Evolutionary conservation across 345 rosid genomes (phyloP), one percentile per base, ranked within the genome.

Genomic region (Populus davidiana): DNA sequence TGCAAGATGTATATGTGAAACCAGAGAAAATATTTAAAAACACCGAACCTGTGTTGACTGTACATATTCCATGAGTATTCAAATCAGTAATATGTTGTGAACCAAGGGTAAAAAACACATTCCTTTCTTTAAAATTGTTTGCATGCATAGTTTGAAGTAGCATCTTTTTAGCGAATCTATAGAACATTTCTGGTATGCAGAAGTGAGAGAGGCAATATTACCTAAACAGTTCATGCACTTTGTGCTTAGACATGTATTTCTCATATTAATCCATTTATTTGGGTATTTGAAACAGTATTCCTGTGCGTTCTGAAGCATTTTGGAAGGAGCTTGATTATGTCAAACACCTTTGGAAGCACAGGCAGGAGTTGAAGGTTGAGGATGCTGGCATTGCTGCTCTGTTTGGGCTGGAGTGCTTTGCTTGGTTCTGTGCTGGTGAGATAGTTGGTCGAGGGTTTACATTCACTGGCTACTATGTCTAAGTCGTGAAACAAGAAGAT

Each of bases 391-490:
- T 89, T 72, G 91, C 93, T 27, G 87, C 93, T 2, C 77, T 89
- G 73, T 91, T 90, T 65, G 91, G 94, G 69, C 76, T 93, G 56
- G 98, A 91, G 80, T 91, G 94, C 74, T 89, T 89, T 8, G 92
- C 90, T 2, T 93, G 93, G 91, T 91, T 36, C 78, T 88, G 96
- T 79, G 89, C 89, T 8, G 94, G 96, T 77, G 93, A 93, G 83
- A 84, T 91, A 29, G 82, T 85, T 29, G 97, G 92, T 71, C 82
- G 94, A 65, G 94, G 93, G 67, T 91, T 91, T 84, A 91, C 93
- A 41, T 68, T 91, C 89, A 83, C 93, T 0, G 93, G 94, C 70
- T 91, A 91, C 87, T 84, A 85, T 64, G 85, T 85, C 77, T 90
- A 80, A 89, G 70, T 43, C 23, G 74, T 43, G 74, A 68, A 54